Evolutionary conservation across 2,329 filamentous ascomycete genomes (phyloP).

Genomic region (Botrytis fragariae): DNA sequence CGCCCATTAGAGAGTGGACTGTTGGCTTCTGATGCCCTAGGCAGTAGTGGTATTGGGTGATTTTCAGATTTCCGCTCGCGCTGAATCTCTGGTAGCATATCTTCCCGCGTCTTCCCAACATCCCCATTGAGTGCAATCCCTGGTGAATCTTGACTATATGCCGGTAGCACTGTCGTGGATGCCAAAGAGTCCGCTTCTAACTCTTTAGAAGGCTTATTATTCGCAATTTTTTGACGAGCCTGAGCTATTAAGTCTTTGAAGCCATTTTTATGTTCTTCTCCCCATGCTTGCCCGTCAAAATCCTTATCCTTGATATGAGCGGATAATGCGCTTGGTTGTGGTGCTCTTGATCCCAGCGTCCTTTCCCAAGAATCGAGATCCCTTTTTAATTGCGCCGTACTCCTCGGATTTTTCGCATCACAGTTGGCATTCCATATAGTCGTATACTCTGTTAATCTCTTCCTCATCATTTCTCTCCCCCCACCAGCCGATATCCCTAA

Average conservation of each 20-base stretch:
- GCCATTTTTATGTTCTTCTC: slow-evolving; percentile 65
- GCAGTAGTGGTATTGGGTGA: no score
- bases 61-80: neutral
- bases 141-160: neutral
- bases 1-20: neutral
- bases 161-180: neutral
- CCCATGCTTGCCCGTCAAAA: slow-evolving; percentile 79
- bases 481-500: slow-evolving; percentile 74
- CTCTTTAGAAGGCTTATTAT: slow-evolving; percentile 20
- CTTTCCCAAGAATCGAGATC: slow-evolving; percentile 87
- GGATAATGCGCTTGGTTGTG: slow-evolving; percentile 41
- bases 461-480: slow-evolving; percentile 66
- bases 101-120: neutral
- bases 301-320: slow-evolving; percentile 77
- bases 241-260: slow-evolving; percentile 79
- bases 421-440: slow-evolving; percentile 98
- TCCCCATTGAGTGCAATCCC: neutral
- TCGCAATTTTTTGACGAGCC: slow-evolving; percentile 54
- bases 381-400: slow-evolving; percentile 66
- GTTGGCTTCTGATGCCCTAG: neutral
- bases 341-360: slow-evolving; percentile 64
- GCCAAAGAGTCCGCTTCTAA: neutral
- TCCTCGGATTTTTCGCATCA: slow-evolving; percentile 72
- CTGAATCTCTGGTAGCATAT: neutral
- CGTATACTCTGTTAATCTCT: slow-evolving; percentile 86